These are phyloP conservation scores for Apophysomyces elegans DNA, from an alignment of 371 early-diverging fungal species.

Conservation along the genomic window DNA sequence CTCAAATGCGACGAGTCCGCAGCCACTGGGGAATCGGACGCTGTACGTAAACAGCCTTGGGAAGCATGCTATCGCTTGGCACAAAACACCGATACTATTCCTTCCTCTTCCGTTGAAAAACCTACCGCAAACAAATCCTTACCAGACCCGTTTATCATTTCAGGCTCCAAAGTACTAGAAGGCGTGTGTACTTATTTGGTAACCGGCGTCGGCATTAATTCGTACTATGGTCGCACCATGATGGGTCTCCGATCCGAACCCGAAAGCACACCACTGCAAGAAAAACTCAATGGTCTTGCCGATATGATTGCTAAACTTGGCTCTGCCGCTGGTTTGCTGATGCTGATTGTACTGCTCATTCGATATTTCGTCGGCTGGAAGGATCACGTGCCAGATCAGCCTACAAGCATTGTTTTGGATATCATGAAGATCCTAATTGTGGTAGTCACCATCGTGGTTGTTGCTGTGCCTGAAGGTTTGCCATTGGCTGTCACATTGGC, in stretches of 20 bases:
- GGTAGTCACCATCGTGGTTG: conserved; percentile 77
- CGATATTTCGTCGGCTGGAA: conserved; percentile 62
- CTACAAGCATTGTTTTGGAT: conserved; percentile 51
- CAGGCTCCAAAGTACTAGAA: conserved; percentile 78
- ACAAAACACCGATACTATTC: too few species aligned
- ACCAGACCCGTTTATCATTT: conserved; percentile 76
- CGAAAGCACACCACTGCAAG: conserved; percentile 76
- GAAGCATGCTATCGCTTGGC: conserved; percentile 29
- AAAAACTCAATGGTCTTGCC: conserved; percentile 69
- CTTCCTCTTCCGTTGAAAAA: too few species aligned
- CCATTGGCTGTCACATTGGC: conserved; percentile 82
- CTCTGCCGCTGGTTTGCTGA: conserved; percentile 64
- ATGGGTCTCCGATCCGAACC: conserved; percentile 68
- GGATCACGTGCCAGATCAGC: conserved; percentile 29
- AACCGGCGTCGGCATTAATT: conserved; percentile 71
- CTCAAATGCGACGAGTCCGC: conserved; percentile 89
- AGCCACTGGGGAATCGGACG: conserved; percentile 91
- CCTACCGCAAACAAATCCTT: conserved; percentile 20
- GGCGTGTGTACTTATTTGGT: conserved; percentile 81
- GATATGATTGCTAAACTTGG: conserved; percentile 77
- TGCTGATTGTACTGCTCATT: conserved; percentile 67
- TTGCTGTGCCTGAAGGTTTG: conserved; percentile 83
- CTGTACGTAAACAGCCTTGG: conserved; percentile 63
- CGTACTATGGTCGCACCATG: conserved; percentile 80
- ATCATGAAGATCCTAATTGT: conserved; percentile 71